Evolutionary conservation across 1,284 basidiomycete species (phyloP).

Genomic region (Sporisorium iseilematis-ciliati): DNA sequence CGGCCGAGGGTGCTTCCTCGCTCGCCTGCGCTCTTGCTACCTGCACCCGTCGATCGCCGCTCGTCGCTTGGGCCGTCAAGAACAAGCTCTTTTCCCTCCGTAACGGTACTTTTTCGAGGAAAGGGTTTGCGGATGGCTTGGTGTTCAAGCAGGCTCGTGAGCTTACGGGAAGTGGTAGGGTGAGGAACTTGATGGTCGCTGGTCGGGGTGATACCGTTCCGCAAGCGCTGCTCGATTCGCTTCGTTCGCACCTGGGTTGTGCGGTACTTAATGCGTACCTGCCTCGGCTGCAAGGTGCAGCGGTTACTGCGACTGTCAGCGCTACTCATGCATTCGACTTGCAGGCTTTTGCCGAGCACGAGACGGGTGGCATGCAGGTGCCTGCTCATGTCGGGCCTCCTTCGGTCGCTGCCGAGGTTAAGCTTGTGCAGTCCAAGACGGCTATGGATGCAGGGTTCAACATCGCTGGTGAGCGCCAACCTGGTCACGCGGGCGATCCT

Average conservation of each 20-base stretch:
- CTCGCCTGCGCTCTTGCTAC: slow-evolving; percentile 50
- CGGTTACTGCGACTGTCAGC: slow-evolving; percentile 54
- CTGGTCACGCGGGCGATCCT: slow-evolving; percentile 44
- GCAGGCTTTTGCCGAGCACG: slow-evolving; percentile 63
- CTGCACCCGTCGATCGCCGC: slow-evolving; percentile 27
- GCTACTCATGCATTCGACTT: slow-evolving; percentile 63
- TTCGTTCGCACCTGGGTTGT: slow-evolving; percentile 61
- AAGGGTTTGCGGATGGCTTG: slow-evolving; percentile 46
- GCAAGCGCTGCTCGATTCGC: slow-evolving; percentile 61
- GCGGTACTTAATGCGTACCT: slow-evolving; percentile 63
- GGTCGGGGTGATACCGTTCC: slow-evolving; percentile 44
- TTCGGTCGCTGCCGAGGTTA: slow-evolving; percentile 61
- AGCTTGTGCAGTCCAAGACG: slow-evolving; percentile 54
- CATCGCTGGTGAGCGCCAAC: slow-evolving; percentile 39
- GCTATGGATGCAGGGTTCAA: slow-evolving; percentile 31
- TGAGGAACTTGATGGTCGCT: slow-evolving; percentile 44
- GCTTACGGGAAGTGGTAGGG: slow-evolving; percentile 20
- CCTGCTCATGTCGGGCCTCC: slow-evolving; percentile 66
- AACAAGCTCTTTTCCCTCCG: slow-evolving; percentile 60
- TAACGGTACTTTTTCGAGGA: slow-evolving; percentile 48
- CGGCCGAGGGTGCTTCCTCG: slow-evolving; percentile 45
- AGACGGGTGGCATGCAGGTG: slow-evolving; percentile 44
- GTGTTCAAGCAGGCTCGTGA: slow-evolving; percentile 42
- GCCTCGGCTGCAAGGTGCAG: slow-evolving; percentile 21
- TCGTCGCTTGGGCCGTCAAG: slow-evolving; percentile 30